Percentiles rank a stretch among this genome's conserved stretches.
phyloP scores from a whole-genome alignment of 2,329 filamentous ascomycete genomes.

The Aspergillus chevalieri region DNA sequence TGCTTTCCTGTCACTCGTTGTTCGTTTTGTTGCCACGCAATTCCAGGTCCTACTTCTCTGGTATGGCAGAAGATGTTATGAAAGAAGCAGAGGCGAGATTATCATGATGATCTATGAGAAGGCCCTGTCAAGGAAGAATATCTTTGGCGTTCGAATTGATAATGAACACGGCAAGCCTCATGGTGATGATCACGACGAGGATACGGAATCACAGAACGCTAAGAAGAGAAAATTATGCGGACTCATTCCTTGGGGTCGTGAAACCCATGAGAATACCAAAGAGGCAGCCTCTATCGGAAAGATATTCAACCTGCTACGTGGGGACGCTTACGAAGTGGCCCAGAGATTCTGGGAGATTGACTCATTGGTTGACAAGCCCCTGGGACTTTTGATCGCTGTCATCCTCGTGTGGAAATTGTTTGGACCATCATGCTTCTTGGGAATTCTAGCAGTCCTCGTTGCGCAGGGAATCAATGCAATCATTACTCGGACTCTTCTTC shows the following conservation, averaged over 20 bases:
- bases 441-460: constrained; percentile 61
- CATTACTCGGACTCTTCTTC: constrained; percentile 60
- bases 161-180: constrained; percentile 9
- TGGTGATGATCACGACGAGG: constrained; percentile 7
- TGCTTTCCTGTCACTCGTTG: constrained; percentile 55
- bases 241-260: constrained; percentile 17
- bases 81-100: constrained; percentile 76
- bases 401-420: constrained; percentile 71
- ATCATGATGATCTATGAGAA: constrained; percentile 81
- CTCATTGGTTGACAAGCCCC: constrained; percentile 65
- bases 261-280: constrained; percentile 30
- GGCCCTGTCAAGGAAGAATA: constrained; percentile 60
- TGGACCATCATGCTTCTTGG: constrained; percentile 71
- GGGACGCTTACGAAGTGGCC: constrained; percentile 37
- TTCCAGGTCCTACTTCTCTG: constrained; percentile 65
- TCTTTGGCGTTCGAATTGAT: constrained; percentile 31
- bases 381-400: constrained; percentile 69
- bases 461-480: constrained; percentile 65
- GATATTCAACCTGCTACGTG: constrained; percentile 78
- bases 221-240: constrained; percentile 23
- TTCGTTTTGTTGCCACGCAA: constrained; percentile 59
- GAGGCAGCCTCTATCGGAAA: constrained; percentile 77
- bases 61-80: constrained; percentile 79
- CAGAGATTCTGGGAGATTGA: constrained; percentile 78
- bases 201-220: constrained; percentile 11